A percentile compares a stretch with the other conserved stretches of the same genome.
Evolutionary conservation across 176 grass and related monocot species (phyloP).

Genomic region (Tuctoria greenei): DNA sequence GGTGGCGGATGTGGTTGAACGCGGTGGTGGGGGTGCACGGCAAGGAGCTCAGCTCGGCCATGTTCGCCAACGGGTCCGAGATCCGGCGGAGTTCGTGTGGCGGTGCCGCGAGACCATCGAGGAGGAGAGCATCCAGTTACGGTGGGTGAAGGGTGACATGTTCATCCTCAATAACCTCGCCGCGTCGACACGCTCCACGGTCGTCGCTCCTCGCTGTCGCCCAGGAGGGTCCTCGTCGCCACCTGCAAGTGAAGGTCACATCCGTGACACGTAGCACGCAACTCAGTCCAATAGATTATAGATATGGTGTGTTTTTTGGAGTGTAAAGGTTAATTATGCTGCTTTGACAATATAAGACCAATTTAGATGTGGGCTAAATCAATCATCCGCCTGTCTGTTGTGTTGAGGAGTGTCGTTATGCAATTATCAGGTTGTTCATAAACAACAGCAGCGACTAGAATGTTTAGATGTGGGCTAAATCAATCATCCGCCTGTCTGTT

Average conservation of each 20-base stretch:
- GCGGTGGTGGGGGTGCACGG: conserved; percentile 69
- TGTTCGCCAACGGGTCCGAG: conserved; percentile 48
- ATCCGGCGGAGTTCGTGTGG: conserved; percentile 48
- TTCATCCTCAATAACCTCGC: conserved; percentile 67
- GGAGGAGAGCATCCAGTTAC: conserved; percentile 80
- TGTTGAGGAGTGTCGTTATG: no score
- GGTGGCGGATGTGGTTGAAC: conserved; percentile 66
- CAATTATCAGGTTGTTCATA: no score
- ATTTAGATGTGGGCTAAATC: no score
- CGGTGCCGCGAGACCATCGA: conserved; percentile 75
- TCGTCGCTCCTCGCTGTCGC: conserved; percentile 49
- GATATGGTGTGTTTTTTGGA: no score
- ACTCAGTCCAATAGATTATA: no score
- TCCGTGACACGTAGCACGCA: no score
- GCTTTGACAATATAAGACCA: no score
- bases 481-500: no score
- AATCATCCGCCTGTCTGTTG: no score
- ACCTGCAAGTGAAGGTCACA: conserved; percentile 73
- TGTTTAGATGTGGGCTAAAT: no score
- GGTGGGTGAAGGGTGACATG: conserved; percentile 66
- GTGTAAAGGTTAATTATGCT: no score
- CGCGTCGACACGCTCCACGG: conserved; percentile 54
- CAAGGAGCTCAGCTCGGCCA: conserved; percentile 55
- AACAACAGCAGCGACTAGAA: no score
- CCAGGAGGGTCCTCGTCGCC: conserved; percentile 65